These are phyloP conservation scores for Pestalotiopsis sp. DNA, from an alignment of 2,329 filamentous ascomycete species.

Conservation along the genomic window DNA sequence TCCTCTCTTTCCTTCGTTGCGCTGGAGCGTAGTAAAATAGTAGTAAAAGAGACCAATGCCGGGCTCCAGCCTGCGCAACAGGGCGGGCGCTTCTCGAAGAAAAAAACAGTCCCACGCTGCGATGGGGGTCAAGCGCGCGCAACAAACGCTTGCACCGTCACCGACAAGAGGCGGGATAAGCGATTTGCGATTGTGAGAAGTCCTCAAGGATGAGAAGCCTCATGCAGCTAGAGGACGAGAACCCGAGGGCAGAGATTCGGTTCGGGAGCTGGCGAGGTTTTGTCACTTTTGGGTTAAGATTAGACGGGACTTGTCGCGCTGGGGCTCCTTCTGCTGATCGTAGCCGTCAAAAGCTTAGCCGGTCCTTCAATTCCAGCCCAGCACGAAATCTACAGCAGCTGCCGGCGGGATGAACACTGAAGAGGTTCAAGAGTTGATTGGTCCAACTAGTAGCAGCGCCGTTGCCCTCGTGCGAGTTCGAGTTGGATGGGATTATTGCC, in stretches of 20 bases:
- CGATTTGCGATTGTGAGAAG: background rate
- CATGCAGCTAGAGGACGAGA: conserved; percentile 1
- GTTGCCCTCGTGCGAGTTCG: background rate
- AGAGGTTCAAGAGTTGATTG: background rate
- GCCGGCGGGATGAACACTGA: background rate
- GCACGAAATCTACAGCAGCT: background rate
- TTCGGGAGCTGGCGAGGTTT: conserved; percentile 7
- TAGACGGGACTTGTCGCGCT: conserved; percentile 10
- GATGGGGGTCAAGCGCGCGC: background rate
- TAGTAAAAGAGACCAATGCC: background rate
- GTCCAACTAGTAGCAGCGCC: background rate
- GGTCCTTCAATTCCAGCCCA: conserved; percentile 11
- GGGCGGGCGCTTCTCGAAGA: background rate
- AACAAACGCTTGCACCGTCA: background rate
- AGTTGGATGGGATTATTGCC: background rate
- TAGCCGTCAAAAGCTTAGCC: conserved; percentile 7
- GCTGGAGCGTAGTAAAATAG: background rate
- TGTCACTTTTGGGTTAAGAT: conserved; percentile 11
- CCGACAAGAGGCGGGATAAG: background rate
- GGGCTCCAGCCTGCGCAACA: background rate
- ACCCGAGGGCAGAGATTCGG: conserved; percentile 1
- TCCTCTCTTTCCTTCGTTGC: background rate
- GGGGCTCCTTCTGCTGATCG: conserved; percentile 3
- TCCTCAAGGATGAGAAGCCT: conserved; percentile 1
- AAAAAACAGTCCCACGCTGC: background rate